Base-by-base conservation (phyloP, 768 basidiomycete genomes). In the Phylloporus sp. region DNA sequence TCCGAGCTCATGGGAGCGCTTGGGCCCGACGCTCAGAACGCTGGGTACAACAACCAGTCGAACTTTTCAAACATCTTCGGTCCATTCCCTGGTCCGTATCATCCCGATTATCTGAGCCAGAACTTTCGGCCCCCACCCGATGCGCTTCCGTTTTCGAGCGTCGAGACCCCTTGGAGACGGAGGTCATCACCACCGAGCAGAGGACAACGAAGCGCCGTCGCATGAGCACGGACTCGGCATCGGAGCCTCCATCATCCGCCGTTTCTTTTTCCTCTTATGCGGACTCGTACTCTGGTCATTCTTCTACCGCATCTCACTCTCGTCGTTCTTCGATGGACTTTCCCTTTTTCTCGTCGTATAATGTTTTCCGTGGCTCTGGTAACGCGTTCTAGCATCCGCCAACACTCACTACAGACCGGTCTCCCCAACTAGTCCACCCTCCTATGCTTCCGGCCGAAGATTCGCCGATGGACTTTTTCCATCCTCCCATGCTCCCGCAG, bases 301-400 rank as follows among this genome's bases (percentile, higher is more conserved):
- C 79, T 20, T 78, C 80, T 5, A 71, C 77, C 5, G 67, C 78
- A 0, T 77, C 74, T 2, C 78, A 78, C 46, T 84, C 83, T 2
- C 78, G 80, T 36, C 74, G 76, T 3, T 75, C 76, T 0, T 82
- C 84, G 14, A 78, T 84, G 69, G 84, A 88, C 22, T 74, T 71
- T 40, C 80, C 83, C 0, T 87, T 80, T 14, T 82, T 76, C 58
- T 70, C 79, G 15, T 67, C 71, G 7, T 72, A 77, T 32, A 75
- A 72, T n/a, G 72, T 76, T 5, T 66, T 81, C 23, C 69, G 81
- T 14, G 80, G 78, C 6, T 77, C 76, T 6, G 76, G 74, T 0
- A 77, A 67, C 24, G 52, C 82, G 8, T 83, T 85, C 57, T 88
- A 85, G 85, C 87, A 90, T 64, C 85, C 86, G 3, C 82, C 86